A percentile compares a stretch with the other conserved stretches of the same genome.
These are phyloP conservation scores for Pythium grandisporangium DNA, from an alignment of 352 stramenopile genomes.

Conservation along the genomic window DNA sequence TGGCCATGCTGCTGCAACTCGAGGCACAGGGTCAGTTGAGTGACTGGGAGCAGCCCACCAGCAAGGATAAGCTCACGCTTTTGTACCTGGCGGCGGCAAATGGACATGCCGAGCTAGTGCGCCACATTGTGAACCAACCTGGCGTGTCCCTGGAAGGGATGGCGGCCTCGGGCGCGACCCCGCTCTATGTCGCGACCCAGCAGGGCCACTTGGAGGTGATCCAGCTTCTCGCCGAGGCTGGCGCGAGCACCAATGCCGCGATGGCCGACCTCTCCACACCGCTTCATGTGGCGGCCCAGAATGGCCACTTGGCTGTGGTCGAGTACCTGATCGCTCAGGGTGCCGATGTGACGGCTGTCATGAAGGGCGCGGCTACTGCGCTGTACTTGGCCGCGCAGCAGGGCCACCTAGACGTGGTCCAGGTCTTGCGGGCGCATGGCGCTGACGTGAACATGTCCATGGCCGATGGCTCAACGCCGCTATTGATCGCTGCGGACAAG, in stretches of 20 bases:
- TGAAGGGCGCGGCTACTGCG: slow-evolving; percentile 42
- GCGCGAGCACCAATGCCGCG: slow-evolving; percentile 18
- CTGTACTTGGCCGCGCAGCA: slow-evolving; percentile 78
- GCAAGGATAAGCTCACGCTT: slow-evolving; percentile 13
- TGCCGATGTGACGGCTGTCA: slow-evolving; percentile 27
- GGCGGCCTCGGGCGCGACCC: slow-evolving; percentile 22
- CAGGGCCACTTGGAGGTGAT: slow-evolving; percentile 25
- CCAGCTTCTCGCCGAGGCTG: slow-evolving; percentile 5
- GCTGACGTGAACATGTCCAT: slow-evolving; percentile 36
- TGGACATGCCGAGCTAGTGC: slow-evolving; percentile 9
- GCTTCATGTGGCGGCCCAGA: slow-evolving; percentile 72
- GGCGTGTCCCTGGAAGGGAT: slow-evolving; percentile 12
- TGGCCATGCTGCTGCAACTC: slow-evolving; percentile 11
- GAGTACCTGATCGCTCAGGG: slow-evolving; percentile 42
- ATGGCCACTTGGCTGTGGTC: slow-evolving; percentile 51
- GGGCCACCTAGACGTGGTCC: slow-evolving; percentile 19
- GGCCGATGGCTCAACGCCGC: slow-evolving; percentile 61
- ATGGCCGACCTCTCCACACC: slow-evolving; percentile 74
- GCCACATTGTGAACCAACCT: slow-evolving; percentile 6
- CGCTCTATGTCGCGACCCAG: slow-evolving; percentile 55
- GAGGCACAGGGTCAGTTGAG: slow-evolving; percentile 13
- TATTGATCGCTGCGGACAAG: slow-evolving; percentile 79
- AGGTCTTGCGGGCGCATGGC: slow-evolving; percentile 2
- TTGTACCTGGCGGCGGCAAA: slow-evolving; percentile 14
- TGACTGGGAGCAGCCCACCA: slow-evolving; percentile 13